These are phyloP conservation scores for Russula olivacea DNA, from an alignment of 768 basidiomycete genomes.

Conservation along the genomic window DNA sequence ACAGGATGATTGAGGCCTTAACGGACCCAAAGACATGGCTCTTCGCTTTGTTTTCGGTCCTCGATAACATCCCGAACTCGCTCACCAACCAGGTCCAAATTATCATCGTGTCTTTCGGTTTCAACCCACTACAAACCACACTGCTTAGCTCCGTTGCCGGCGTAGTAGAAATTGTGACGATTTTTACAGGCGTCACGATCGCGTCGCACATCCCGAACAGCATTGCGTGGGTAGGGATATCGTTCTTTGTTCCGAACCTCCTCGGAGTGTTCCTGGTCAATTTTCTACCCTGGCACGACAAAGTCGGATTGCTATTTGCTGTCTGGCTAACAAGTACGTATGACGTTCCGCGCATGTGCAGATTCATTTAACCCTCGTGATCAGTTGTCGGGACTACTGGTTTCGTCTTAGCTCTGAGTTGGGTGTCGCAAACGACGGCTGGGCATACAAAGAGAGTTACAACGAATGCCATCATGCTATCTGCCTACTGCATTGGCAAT, in stretches of 20 bases:
- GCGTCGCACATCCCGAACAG: slow-evolving; percentile 52
- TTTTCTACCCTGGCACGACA: slow-evolving; percentile 57
- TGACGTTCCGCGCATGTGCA: not conserved
- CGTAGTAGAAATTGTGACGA: slow-evolving; percentile 59
- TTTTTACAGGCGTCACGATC: slow-evolving; percentile 57
- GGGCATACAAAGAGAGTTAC: slow-evolving; percentile 72
- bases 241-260: slow-evolving; percentile 61
- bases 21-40: slow-evolving; percentile 70
- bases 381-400: slow-evolving; percentile 48
- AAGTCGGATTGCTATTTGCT: slow-evolving; percentile 57
- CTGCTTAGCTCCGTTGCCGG: slow-evolving; percentile 65
- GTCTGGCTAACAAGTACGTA: slow-evolving; percentile 48
- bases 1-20: slow-evolving; percentile 62
- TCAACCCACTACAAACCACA: slow-evolving; percentile 57
- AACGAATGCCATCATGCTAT: slow-evolving; percentile 65
- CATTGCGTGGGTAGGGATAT: slow-evolving; percentile 55
- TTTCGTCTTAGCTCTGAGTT: slow-evolving; percentile 56
- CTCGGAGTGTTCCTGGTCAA: slow-evolving; percentile 58
- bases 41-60: slow-evolving; percentile 59
- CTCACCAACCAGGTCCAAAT: slow-evolving; percentile 59
- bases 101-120: slow-evolving; percentile 63
- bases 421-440: slow-evolving; percentile 59
- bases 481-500: slow-evolving; percentile 64
- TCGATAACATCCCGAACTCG: slow-evolving; percentile 62
- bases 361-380: not conserved